A percentile compares a stretch with the other conserved stretches of the same genome.
phyloP scores from a whole-genome alignment of 1,139 yeast species.

The Protomyces pachydermus region DNA sequence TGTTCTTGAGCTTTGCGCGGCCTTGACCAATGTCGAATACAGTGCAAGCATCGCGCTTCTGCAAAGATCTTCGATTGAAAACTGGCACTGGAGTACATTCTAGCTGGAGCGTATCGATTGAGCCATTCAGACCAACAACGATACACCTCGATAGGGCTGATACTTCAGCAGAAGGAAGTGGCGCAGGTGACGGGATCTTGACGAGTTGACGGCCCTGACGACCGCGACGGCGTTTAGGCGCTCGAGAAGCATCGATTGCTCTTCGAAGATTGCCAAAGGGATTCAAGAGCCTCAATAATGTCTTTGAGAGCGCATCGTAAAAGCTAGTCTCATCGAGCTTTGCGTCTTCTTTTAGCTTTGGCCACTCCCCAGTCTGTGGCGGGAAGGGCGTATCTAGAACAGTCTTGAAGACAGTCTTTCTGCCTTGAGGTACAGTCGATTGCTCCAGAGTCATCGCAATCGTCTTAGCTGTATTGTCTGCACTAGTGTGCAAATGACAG shows the following conservation, averaged over 20 bases:
- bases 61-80: background rate
- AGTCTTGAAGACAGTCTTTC: background rate
- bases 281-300: background rate
- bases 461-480: no score
- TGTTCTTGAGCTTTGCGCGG: background rate
- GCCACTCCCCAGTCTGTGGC: background rate
- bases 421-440: background rate
- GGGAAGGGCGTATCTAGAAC: background rate
- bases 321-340: background rate
- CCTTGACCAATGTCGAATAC: background rate
- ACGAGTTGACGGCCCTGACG: background rate
- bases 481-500: no score
- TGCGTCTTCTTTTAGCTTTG: background rate
- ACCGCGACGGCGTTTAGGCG: background rate
- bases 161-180: background rate
- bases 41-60: background rate
- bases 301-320: background rate
- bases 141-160: background rate
- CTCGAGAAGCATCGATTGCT: background rate
- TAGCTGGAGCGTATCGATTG: background rate
- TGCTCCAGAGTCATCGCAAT: background rate
- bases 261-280: background rate
- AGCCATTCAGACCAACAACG: background rate
- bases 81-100: background rate
- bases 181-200: background rate